Conservation (phyloP, 2,329 filamentous ascomycete species). For the Rhynchosporium graminicola region DNA sequence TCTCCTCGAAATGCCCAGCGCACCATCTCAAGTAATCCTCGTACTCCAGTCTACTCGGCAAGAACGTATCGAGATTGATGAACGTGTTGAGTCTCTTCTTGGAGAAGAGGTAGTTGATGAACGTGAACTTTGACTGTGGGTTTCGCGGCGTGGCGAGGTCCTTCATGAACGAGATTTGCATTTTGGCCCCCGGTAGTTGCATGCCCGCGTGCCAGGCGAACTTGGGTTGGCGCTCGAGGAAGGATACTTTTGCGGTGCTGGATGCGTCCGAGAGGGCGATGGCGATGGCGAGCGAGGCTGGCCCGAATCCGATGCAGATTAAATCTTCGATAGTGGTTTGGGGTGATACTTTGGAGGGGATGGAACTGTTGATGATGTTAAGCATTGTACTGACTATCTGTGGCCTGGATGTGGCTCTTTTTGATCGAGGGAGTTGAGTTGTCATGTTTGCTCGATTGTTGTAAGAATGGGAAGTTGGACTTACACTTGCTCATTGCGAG, state of each 20-base stretch:
- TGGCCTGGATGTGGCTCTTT: too few species aligned
- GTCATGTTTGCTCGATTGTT: neutral
- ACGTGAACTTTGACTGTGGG: slow-evolving; percentile 88
- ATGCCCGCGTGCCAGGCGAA: slow-evolving; percentile 97
- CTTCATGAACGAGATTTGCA: slow-evolving; percentile 98
- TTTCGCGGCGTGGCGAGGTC: slow-evolving; percentile 88
- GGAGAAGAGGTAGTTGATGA: slow-evolving; percentile 87
- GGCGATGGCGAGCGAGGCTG: slow-evolving; percentile 82
- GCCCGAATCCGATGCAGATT: slow-evolving; percentile 87
- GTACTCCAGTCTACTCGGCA: slow-evolving; percentile 84
- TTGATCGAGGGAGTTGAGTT: too few species aligned
- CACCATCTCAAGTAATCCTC: slow-evolving; percentile 97
- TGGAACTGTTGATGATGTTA: neutral
- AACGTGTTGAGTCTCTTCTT: slow-evolving; percentile 85
- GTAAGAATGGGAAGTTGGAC: neutral
- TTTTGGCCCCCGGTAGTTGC: slow-evolving; percentile 88
- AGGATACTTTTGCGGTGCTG: slow-evolving; percentile 70
- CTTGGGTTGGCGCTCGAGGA: slow-evolving; percentile 78
- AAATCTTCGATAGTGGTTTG: slow-evolving; percentile 13
- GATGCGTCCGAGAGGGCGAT: slow-evolving; percentile 77
- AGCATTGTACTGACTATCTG: neutral
- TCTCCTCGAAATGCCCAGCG: slow-evolving; percentile 70
- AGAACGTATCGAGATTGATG: slow-evolving; percentile 85
- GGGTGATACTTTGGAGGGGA: neutral
- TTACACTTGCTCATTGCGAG: slow-evolving; percentile 1